phyloP scores from a whole-genome alignment of 805 yeast species.

The Lachancea lanzarotensis region DNA sequence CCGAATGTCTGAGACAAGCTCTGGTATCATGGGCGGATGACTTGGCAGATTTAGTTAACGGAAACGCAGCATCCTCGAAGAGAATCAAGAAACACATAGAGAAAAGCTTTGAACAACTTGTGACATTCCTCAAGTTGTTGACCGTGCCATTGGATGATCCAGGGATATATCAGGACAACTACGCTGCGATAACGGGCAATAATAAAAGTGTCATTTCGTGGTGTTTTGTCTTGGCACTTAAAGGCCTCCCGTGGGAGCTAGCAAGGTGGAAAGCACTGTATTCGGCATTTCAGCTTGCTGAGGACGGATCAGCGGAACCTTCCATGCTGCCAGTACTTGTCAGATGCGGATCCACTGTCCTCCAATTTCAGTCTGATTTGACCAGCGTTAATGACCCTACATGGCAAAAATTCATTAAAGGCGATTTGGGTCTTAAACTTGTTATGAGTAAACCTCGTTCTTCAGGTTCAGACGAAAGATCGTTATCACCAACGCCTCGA shows the following conservation, averaged over 20 bases:
- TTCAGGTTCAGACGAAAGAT: constrained; percentile 2
- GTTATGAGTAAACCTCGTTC: constrained; percentile 6
- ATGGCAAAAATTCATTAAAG: constrained; percentile 27
- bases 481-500: constrained; percentile 9
- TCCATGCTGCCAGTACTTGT: constrained; percentile 1
- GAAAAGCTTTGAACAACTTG: constrained; percentile 15
- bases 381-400: constrained; percentile 22
- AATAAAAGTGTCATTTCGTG: constrained; percentile 26
- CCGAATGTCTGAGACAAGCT: constrained; percentile 53
- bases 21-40: constrained; percentile 30
- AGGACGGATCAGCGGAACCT: background rate
- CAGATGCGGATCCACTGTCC: constrained; percentile 1
- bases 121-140: constrained; percentile 22
- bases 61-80: constrained; percentile 19
- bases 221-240: constrained; percentile 26
- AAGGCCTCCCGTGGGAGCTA: constrained; percentile 30
- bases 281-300: constrained; percentile 16
- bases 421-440: constrained; percentile 18
- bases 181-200: constrained; percentile 24
- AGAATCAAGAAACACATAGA: constrained; percentile 26
- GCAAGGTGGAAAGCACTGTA: constrained; percentile 27
- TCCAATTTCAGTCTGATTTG: constrained; percentile 20
- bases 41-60: constrained; percentile 11
- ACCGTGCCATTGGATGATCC: constrained; percentile 37
- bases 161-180: constrained; percentile 36